Percentiles rank a stretch among this genome's conserved stretches.
Conservation (phyloP, 495 filamentous ascomycete species). For the Trypethelium eluteriae region DNA sequence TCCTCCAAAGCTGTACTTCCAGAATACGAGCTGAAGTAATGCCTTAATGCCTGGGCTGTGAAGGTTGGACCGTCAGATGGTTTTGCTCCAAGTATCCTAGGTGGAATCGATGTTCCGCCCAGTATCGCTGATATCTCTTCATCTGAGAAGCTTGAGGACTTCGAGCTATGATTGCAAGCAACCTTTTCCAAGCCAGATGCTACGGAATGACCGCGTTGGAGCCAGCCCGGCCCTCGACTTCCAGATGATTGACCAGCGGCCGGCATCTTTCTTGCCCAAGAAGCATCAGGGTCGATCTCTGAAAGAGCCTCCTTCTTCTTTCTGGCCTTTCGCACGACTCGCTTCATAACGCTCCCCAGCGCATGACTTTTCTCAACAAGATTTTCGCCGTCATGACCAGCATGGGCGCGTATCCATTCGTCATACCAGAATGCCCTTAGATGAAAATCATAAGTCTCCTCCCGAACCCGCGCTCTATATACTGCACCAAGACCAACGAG, state of each 20-base stretch:
- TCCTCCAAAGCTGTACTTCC: background rate
- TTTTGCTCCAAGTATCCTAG: too few species aligned
- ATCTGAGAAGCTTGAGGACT: background rate
- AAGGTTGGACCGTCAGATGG: background rate
- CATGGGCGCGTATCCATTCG: background rate
- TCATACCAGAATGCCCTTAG: conserved; percentile 4
- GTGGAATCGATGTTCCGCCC: background rate
- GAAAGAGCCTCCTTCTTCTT: background rate
- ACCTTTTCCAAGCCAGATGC: background rate
- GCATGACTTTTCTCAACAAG: conserved; percentile 1
- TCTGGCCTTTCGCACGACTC: background rate
- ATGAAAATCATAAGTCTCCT: background rate
- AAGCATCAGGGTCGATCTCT: conserved; percentile 4
- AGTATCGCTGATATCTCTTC: background rate
- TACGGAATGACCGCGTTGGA: background rate
- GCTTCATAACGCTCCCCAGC: background rate
- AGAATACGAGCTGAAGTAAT: background rate
- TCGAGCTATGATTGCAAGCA: background rate
- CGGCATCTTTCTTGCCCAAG: background rate
- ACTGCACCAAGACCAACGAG: background rate
- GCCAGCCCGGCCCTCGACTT: background rate
- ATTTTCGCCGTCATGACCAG: background rate
- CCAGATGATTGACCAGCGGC: background rate
- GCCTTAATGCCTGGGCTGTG: background rate
- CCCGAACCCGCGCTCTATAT: background rate